Conservation (phyloP, 1,284 basidiomycete species). For the Naganishia cerealis region DNA sequence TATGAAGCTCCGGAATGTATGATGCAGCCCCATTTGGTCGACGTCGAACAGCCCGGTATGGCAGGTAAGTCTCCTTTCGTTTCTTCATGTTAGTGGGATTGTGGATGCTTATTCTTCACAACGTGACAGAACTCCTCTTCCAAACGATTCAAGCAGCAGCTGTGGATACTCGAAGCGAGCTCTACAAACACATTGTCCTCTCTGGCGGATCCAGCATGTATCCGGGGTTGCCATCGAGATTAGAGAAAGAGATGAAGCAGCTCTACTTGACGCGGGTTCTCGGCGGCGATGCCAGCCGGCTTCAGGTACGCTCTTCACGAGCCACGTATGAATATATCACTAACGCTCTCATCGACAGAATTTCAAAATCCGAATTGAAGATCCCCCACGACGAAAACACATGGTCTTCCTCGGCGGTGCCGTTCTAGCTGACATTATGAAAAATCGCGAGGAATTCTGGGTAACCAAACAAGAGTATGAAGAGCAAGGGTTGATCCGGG, state of each 20-base stretch:
- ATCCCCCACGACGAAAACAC: conserved; percentile 95
- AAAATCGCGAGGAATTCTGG: conserved; percentile 91
- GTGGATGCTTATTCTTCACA: conserved; percentile 11
- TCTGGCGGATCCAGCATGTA: conserved; percentile 99
- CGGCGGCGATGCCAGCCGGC: conserved; percentile 74
- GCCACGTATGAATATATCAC: not conserved
- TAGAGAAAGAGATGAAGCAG: conserved; percentile 99
- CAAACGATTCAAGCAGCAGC: conserved; percentile 91
- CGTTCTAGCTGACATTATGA: conserved; percentile 97
- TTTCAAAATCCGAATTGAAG: conserved; percentile 99
- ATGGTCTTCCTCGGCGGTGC: conserved; percentile 99
- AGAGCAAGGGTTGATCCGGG: conserved; percentile 71
- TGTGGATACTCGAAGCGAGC: conserved; percentile 82
- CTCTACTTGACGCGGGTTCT: conserved; percentile 89
- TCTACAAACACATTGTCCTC: conserved; percentile 98
- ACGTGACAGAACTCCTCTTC: conserved; percentile 82
- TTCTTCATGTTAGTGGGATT: not conserved
- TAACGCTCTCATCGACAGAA: conserved; percentile 62
- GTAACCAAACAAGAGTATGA: conserved; percentile 89
- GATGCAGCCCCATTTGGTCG: conserved; percentile 98
- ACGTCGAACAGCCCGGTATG: conserved; percentile 93
- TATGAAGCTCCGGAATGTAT: conserved; percentile 99
- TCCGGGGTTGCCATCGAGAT: conserved; percentile 88
- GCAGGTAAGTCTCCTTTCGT: conserved; percentile 63
- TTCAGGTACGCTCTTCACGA: conserved; percentile 66